Conservation (phyloP, 179 eudicot genomes). For the Patellifolia procumbens region DNA sequence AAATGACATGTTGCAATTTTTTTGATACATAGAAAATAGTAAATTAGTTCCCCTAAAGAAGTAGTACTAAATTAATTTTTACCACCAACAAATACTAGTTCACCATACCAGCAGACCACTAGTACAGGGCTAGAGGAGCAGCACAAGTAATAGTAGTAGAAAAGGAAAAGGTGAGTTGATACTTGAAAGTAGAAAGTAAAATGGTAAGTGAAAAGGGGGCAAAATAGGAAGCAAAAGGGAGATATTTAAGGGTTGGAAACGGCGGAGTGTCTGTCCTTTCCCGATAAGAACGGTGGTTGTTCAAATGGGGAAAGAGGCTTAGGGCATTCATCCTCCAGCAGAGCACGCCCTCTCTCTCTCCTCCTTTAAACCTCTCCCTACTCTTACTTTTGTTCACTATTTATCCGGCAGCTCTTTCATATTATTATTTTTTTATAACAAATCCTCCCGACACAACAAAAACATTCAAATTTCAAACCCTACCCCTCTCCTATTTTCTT, state of each 20-base stretch:
- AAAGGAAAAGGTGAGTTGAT: no score
- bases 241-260: constrained; percentile 1
- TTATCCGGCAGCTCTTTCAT: neutral
- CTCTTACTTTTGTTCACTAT: constrained; percentile 5
- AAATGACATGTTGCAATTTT: no score
- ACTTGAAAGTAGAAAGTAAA: no score
- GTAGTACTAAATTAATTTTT: no score
- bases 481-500: neutral
- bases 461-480: constrained; percentile 2
- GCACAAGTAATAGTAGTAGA: no score
- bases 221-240: neutral
- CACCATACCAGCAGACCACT: no score
- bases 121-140: no score
- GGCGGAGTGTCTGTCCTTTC: constrained; percentile 25
- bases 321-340: constrained; percentile 21
- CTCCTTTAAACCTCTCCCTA: neutral
- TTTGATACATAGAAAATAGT: no score
- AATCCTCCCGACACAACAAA: neutral
- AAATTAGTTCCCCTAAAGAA: no score
- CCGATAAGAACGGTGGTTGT: constrained; percentile 33
- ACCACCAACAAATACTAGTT: no score
- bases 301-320: constrained; percentile 4
- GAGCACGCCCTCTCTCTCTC: neutral
- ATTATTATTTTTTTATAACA: no score
- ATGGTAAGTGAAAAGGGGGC: no score